Conservation (phyloP, 306 rosid genomes). For the Ormosia semicastrata region DNA sequence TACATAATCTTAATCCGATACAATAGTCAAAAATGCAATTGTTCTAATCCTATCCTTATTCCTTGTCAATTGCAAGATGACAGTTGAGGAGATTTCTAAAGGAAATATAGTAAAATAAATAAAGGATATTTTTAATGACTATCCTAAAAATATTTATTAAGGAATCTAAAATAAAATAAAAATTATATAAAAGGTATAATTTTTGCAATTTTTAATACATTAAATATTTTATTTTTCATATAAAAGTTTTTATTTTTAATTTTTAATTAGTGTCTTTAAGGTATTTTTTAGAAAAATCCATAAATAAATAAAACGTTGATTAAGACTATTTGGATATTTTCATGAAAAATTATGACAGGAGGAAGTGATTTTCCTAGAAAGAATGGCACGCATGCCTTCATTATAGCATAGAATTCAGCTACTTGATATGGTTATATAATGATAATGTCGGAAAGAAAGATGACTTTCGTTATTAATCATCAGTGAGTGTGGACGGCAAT, state of each 20-base stretch:
- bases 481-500: not conserved
- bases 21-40: not conserved
- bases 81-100: not conserved
- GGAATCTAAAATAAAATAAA: too few species aligned
- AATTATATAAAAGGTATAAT: too few species aligned
- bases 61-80: not conserved
- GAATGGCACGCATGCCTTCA: not conserved
- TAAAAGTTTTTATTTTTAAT: too few species aligned
- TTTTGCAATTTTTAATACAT: too few species aligned
- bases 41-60: not conserved
- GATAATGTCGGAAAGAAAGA: too few species aligned
- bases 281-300: too few species aligned
- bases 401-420: not conserved
- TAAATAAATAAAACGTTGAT: too few species aligned
- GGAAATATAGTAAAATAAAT: not conserved
- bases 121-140: too few species aligned
- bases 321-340: not conserved
- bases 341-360: not conserved
- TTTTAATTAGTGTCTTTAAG: too few species aligned
- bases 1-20: not conserved
- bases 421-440: not conserved
- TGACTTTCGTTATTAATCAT: not conserved
- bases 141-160: too few species aligned
- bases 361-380: conserved; percentile 17
- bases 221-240: too few species aligned